Evolutionary conservation across 345 rosid genomes (phyloP).

Genomic region (Populus tremula): DNA sequence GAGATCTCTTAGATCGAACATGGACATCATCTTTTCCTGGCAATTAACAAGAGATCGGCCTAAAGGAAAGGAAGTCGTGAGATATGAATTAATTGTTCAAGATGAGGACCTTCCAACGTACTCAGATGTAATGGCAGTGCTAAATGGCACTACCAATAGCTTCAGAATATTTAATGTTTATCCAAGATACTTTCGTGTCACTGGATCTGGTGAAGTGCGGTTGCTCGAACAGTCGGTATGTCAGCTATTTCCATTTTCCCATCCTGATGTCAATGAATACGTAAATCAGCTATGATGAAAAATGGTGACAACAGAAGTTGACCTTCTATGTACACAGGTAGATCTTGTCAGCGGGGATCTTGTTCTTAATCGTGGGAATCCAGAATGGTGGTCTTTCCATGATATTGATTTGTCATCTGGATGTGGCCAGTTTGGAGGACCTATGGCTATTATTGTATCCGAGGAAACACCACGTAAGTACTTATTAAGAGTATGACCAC

Average conservation of each 20-base stretch:
- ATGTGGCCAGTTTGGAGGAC: constrained; percentile 40
- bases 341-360: constrained; percentile 41
- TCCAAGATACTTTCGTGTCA: constrained; percentile 48
- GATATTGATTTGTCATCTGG: constrained; percentile 26
- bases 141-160: constrained; percentile 37
- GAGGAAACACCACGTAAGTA: constrained; percentile 52
- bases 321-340: constrained; percentile 19
- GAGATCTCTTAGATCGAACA: constrained; percentile 29
- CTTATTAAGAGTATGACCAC: not conserved
- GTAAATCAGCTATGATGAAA: not conserved
- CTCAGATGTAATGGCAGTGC: constrained; percentile 34
- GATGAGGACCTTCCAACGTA: constrained; percentile 38
- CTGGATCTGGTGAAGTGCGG: constrained; percentile 50
- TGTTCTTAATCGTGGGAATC: constrained; percentile 38
- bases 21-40: constrained; percentile 45
- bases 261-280: not conserved
- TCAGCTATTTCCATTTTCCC: not conserved
- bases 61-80: constrained; percentile 45
- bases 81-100: constrained; percentile 34
- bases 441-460: constrained; percentile 44
- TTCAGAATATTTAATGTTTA: constrained; percentile 38
- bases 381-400: constrained; percentile 52
- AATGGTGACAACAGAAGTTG: not conserved
- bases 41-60: constrained; percentile 42
- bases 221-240: constrained; percentile 38